Percentiles rank a stretch among this genome's conserved stretches.
These are phyloP conservation scores for Pseudonitzschia delicatissima DNA, from an alignment of 108 stramenopile species.

Conservation along the genomic window DNA sequence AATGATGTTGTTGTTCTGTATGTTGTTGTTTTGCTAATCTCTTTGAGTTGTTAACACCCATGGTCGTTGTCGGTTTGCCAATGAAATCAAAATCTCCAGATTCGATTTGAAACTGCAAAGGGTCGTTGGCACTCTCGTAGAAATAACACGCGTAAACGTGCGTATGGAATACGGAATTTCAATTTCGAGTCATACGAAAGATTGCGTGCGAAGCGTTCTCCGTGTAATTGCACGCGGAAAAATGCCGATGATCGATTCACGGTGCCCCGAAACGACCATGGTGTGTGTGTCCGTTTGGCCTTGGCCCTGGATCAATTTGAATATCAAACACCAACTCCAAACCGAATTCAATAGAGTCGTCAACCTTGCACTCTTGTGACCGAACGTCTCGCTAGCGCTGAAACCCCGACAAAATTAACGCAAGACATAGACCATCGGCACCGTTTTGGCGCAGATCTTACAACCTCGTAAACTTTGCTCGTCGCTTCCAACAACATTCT, in stretches of 20 bases:
- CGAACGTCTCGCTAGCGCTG: background rate
- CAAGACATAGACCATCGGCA: too few species aligned
- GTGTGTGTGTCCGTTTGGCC: background rate
- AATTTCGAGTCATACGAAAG: background rate
- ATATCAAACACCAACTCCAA: background rate
- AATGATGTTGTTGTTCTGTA: too few species aligned
- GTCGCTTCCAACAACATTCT: background rate
- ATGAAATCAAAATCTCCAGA: too few species aligned
- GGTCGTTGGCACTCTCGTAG: too few species aligned
- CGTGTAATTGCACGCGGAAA: constrained; percentile 7
- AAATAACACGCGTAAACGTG: background rate
- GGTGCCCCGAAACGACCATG: background rate
- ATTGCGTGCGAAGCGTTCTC: background rate
- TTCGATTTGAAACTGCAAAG: too few species aligned
- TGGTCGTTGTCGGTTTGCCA: too few species aligned
- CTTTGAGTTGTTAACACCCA: too few species aligned
- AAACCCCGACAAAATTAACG: too few species aligned
- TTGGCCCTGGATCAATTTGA: background rate
- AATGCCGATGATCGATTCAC: background rate
- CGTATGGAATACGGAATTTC: constrained; percentile 3
- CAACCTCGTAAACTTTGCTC: too few species aligned
- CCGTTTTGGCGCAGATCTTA: too few species aligned
- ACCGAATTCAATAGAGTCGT: too few species aligned
- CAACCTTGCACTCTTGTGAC: background rate
- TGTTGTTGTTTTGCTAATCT: too few species aligned